Percentiles rank a stretch among this genome's conserved stretches.
Conservation (phyloP, 2,329 filamentous ascomycete genomes). For the Chlorencoelia australis region DNA sequence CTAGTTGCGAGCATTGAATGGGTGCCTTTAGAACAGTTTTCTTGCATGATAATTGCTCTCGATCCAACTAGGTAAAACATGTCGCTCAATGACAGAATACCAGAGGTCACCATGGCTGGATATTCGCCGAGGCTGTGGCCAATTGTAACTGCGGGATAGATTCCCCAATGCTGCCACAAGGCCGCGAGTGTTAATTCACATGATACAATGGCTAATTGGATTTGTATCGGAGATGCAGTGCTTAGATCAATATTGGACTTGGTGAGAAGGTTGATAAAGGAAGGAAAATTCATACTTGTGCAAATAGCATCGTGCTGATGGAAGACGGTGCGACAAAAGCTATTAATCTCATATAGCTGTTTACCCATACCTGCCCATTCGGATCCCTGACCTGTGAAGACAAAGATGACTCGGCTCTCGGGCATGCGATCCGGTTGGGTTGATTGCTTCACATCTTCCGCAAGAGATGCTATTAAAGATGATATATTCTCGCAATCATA, state of each 20-base stretch:
- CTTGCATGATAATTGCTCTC: constrained; percentile 53
- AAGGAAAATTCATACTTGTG: constrained; percentile 17
- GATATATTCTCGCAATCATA: background rate
- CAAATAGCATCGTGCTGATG: constrained; percentile 10
- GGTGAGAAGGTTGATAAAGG: constrained; percentile 30
- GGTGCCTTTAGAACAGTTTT: constrained; percentile 52
- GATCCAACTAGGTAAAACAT: constrained; percentile 60
- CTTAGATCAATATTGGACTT: background rate
- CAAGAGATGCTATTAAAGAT: background rate
- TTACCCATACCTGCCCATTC: background rate
- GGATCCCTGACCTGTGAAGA: constrained; percentile 2
- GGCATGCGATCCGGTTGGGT: background rate
- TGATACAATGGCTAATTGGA: constrained; percentile 1
- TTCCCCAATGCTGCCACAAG: constrained; percentile 44
- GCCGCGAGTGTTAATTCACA: constrained; percentile 32
- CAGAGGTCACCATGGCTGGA: constrained; percentile 58
- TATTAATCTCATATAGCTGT: background rate
- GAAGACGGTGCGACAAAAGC: background rate
- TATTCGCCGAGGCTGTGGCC: constrained; percentile 63
- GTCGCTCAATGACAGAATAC: constrained; percentile 60
- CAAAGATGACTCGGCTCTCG: background rate
- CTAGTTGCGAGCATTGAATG: constrained; percentile 54
- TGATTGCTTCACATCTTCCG: background rate
- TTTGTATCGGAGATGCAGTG: background rate
- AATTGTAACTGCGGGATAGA: constrained; percentile 42